phyloP scores from a whole-genome alignment of 352 stramenopile genomes.

The Globisporangium megalacanthum region DNA sequence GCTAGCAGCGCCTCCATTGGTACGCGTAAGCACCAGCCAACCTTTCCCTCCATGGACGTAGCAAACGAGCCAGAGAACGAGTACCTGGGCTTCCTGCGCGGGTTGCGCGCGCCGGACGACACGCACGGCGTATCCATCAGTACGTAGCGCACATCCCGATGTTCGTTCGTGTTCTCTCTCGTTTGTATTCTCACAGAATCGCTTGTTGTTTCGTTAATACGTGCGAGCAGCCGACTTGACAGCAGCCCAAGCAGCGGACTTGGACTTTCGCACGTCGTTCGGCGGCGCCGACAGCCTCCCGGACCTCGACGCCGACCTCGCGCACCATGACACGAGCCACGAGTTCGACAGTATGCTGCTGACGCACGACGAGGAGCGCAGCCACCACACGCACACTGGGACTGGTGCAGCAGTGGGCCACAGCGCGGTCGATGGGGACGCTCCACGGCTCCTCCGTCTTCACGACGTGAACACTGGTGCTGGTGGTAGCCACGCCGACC shows the following conservation, averaged over 20 bases:
- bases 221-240: constrained; percentile 40
- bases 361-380: constrained; percentile 45
- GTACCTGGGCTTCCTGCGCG: constrained; percentile 75
- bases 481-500: constrained; percentile 4
- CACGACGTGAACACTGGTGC: background rate
- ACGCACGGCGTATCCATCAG: constrained; percentile 31
- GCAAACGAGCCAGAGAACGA: constrained; percentile 45
- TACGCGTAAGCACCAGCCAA: no score
- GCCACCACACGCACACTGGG: background rate
- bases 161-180: background rate
- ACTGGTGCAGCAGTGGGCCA: constrained; percentile 4
- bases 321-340: constrained; percentile 29
- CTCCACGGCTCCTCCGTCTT: background rate
- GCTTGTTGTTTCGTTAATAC: background rate
- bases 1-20: no score
- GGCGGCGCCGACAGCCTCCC: constrained; percentile 43
- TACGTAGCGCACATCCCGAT: constrained; percentile 17
- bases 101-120: constrained; percentile 54
- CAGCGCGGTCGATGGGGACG: constrained; percentile 13
- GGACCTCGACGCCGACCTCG: constrained; percentile 49
- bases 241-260: constrained; percentile 41
- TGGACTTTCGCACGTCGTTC: constrained; percentile 78
- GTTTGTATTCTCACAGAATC: background rate
- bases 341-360: constrained; percentile 73
- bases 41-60: constrained; percentile 15